Evolutionary conservation across 108 stramenopile species (phyloP), one percentile per base, ranked within the genome.

Genomic region (Skeletonema menzelii): DNA sequence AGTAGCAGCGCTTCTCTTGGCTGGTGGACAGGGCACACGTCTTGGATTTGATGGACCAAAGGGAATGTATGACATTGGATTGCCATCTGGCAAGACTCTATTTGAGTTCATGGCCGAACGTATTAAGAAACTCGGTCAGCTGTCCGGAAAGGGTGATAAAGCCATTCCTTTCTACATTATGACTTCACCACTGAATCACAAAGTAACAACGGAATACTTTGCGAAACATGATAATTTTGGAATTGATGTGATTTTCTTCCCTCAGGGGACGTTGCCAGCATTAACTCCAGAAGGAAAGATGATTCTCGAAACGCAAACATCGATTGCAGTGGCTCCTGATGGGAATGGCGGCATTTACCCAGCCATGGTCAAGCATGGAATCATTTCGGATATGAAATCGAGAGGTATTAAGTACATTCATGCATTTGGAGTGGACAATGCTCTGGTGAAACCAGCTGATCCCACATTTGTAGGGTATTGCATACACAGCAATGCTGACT

Each of bases 321-420:
- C 61, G 22, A 65, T 97, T 4, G 86, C 97, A 12, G 73, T 92
- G 77, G 96, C 98, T 5, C 99, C 99, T 0, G 97, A 99, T 85
- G 99, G 96, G 14, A 98, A 98, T 75, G 99, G 99, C 10, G 98
- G 97, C 6, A 96, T 99, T 55, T 99, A 98, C 73, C 93, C 92
- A 22, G 93, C 99, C 63, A 77, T 99, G 72, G 64, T 84, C 49
- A 78, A 70, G 20, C 84, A 86, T 15, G 97, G 97, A 1, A 82
- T 91, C 14, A 61, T 99, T 19, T 80, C 59, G 0, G 92, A 96
- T 68, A 97, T 99, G 97, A 61, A 77, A 13, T 14, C 47, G 11
- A 81, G 91, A 5, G 95, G 95, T 2, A 86, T 99, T 20, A 65
- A 91, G 63, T 84, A 91, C 75, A 58, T 99, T 47, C 97, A 99